These are phyloP conservation scores for Mortierella sp. DNA, from an alignment of 371 early-diverging fungal genomes.

Conservation along the genomic window DNA sequence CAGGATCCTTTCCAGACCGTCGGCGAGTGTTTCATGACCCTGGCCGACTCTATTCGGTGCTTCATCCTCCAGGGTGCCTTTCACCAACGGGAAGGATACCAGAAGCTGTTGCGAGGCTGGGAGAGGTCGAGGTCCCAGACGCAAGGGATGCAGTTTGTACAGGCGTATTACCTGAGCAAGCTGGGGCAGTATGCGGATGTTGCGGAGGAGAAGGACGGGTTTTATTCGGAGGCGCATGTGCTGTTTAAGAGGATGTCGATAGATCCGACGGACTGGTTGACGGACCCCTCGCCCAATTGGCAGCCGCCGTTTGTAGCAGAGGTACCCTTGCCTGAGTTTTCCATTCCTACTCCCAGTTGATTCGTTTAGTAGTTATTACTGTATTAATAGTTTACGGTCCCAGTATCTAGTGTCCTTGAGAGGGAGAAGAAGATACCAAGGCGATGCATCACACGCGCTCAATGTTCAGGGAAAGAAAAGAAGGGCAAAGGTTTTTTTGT, in stretches of 20 bases:
- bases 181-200: constrained; percentile 29
- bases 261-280: constrained; percentile 35
- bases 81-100: constrained; percentile 19
- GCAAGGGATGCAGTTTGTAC: constrained; percentile 35
- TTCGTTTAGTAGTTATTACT: no score
- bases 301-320: neutral
- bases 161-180: constrained; percentile 38
- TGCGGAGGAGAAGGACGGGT: constrained; percentile 8
- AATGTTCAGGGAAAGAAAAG: no score
- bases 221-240: constrained; percentile 21
- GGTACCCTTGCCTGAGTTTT: neutral
- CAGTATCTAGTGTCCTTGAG: no score
- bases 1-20: constrained; percentile 25
- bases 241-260: constrained; percentile 35
- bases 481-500: no score
- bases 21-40: constrained; percentile 6
- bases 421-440: no score
- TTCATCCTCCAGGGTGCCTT: constrained; percentile 21
- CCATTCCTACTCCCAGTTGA: neutral
- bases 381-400: no score
- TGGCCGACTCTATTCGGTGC: constrained; percentile 34
- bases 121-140: neutral
- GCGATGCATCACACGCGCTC: no score
- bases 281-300: constrained; percentile 26
- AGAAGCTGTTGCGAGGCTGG: constrained; percentile 27